Percentiles rank a stretch among this genome's conserved stretches.
Evolutionary conservation across 2,329 filamentous ascomycete genomes (phyloP).

Genomic region (Phialemoniopsis sp.): DNA sequence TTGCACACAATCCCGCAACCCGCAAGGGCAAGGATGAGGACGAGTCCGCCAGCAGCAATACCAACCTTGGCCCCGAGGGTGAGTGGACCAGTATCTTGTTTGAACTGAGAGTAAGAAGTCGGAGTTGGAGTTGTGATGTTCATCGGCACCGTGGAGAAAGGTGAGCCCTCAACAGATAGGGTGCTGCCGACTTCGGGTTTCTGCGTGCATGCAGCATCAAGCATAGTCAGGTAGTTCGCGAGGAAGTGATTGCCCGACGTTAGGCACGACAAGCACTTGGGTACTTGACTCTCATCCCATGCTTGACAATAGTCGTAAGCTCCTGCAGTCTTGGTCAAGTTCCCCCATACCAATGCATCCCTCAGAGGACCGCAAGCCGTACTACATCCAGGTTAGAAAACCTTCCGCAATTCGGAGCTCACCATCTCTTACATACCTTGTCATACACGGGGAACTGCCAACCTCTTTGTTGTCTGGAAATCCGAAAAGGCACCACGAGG

Average conservation of each 20-base stretch:
- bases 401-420: neutral
- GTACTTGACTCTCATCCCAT: slow-evolving; percentile 35
- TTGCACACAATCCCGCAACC: slow-evolving; percentile 53
- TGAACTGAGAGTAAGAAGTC: slow-evolving; percentile 28
- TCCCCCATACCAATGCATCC: slow-evolving; percentile 41
- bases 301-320: slow-evolving; percentile 50
- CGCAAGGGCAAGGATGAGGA: slow-evolving; percentile 38
- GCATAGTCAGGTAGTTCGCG: slow-evolving; percentile 49
- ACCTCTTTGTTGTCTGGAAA: slow-evolving; percentile 35
- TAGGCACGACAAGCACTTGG: slow-evolving; percentile 47
- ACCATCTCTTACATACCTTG: slow-evolving; percentile 32
- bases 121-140: slow-evolving; percentile 46
- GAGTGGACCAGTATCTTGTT: slow-evolving; percentile 40
- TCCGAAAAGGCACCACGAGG: slow-evolving; percentile 52
- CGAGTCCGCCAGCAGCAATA: slow-evolving; percentile 48
- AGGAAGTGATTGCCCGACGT: slow-evolving; percentile 30
- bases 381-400: slow-evolving; percentile 27
- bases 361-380: slow-evolving; percentile 47
- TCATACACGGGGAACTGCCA: slow-evolving; percentile 42
- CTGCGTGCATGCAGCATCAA: slow-evolving; percentile 54
- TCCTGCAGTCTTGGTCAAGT: slow-evolving; percentile 38
- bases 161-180: slow-evolving; percentile 44
- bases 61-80: slow-evolving; percentile 53
- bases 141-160: slow-evolving; percentile 45
- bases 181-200: slow-evolving; percentile 39